These are phyloP conservation scores for Cercospora janseana DNA, from an alignment of 2,329 filamentous ascomycete genomes.

Conservation along the genomic window DNA sequence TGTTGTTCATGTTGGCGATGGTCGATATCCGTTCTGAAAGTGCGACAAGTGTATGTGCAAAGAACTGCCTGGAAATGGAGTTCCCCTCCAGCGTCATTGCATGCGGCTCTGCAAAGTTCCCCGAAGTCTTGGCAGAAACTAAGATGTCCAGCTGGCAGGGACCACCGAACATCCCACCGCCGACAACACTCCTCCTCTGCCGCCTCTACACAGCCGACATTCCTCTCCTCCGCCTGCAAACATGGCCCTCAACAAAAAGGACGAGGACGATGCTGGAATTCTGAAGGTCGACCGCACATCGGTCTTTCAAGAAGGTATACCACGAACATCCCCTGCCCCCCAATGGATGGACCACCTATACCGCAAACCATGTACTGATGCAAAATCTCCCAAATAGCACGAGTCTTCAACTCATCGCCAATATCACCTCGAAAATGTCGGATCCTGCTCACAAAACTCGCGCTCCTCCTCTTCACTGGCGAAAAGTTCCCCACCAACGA, in stretches of 20 bases:
- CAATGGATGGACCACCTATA: conserved; percentile 9
- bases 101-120: conserved; percentile 7
- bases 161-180: conserved; percentile 6
- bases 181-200: conserved; percentile 1
- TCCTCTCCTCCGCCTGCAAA: conserved; percentile 3
- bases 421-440: conserved; percentile 97
- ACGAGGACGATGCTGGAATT: conserved; percentile 93
- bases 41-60: background rate
- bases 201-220: background rate
- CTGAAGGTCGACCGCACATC: conserved; percentile 97
- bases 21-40: background rate
- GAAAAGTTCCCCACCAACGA: conserved; percentile 97
- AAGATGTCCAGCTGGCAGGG: conserved; percentile 12
- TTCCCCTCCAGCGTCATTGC: background rate
- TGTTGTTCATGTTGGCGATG: conserved; percentile 23
- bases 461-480: conserved; percentile 91
- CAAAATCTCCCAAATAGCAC: conserved; percentile 58
- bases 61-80: background rate
- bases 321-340: conserved; percentile 9
- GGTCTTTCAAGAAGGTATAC: conserved; percentile 92
- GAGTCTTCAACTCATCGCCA: conserved; percentile 95
- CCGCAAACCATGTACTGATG: conserved; percentile 17
- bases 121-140: conserved; percentile 9
- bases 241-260: conserved; percentile 99
- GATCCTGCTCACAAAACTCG: conserved; percentile 95